These are phyloP conservation scores for Karstenula rhodostoma DNA, from an alignment of 2,329 filamentous ascomycete genomes.

Conservation along the genomic window DNA sequence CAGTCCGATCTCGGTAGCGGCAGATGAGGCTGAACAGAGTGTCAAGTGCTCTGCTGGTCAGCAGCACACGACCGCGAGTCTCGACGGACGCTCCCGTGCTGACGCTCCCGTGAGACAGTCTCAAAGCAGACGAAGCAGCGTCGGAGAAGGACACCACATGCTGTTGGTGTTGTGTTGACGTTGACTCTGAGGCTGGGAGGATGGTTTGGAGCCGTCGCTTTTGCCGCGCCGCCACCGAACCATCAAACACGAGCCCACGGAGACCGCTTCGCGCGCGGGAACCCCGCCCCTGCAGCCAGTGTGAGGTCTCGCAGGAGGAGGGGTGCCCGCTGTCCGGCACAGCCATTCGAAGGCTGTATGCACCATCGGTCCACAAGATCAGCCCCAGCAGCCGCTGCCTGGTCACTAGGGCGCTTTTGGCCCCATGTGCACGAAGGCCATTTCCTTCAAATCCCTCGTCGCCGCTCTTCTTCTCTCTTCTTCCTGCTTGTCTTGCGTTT, in stretches of 20 bases:
- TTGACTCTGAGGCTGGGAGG: constrained; percentile 15
- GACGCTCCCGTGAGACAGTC: constrained; percentile 20
- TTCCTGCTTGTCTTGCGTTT: constrained; percentile 21
- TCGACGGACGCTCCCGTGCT: constrained; percentile 28
- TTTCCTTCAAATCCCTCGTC: constrained; percentile 25
- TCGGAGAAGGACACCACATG: constrained; percentile 9
- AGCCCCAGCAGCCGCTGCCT: constrained; percentile 34
- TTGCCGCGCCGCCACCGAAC: constrained; percentile 9
- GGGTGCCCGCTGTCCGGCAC: constrained; percentile 14
- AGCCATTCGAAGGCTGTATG: constrained; percentile 14
- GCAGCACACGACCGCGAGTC: constrained; percentile 22
- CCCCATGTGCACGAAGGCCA: constrained; percentile 23
- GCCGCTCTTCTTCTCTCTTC: constrained; percentile 22
- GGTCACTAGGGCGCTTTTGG: constrained; percentile 27
- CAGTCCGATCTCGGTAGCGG: constrained; percentile 19
- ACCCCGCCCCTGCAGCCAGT: constrained; percentile 10
- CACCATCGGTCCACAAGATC: constrained; percentile 26
- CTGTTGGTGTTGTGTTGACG: constrained; percentile 5
- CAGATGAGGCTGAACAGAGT: constrained; percentile 8
- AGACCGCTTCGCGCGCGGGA: constrained; percentile 14
- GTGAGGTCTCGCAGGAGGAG: constrained; percentile 11
- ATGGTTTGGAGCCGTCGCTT: constrained; percentile 6
- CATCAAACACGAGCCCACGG: constrained; percentile 5
- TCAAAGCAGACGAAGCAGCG: constrained; percentile 3
- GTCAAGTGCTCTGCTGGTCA: constrained; percentile 5